Percentiles rank a stretch among this genome's conserved stretches.
These are phyloP conservation scores for Pyrus hybrid DNA, from an alignment of 331 rosid species.

Conservation along the genomic window DNA sequence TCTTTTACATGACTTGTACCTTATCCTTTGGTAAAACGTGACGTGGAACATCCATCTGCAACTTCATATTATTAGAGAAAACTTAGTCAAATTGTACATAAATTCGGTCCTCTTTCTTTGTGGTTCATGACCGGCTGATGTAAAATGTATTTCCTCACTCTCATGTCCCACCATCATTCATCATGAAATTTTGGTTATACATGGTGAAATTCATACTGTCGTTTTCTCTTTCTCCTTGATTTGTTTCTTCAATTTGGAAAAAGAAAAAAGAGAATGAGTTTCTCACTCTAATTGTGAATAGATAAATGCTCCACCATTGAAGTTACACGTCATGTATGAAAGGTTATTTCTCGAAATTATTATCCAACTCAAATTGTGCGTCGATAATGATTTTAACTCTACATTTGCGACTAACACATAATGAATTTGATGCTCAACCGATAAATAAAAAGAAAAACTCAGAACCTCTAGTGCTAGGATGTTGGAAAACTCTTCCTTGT, in stretches of 20 bases:
- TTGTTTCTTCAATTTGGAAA: not conserved
- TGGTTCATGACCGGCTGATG: not conserved
- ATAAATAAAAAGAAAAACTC: not conserved
- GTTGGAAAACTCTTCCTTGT: not conserved
- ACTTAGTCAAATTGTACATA: not conserved
- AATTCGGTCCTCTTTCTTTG: not conserved
- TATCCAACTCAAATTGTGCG: not conserved
- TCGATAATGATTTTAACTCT: not conserved
- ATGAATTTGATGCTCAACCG: not conserved
- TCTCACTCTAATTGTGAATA: not conserved
- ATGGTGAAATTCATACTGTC: not conserved
- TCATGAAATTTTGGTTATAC: not conserved
- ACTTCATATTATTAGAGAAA: not conserved
- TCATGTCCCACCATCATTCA: not conserved
- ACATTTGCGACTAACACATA: not conserved
- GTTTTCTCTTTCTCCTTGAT: not conserved
- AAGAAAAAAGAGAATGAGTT: not conserved
- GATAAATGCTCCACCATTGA: not conserved
- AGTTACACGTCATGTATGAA: not conserved
- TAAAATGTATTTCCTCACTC: not conserved
- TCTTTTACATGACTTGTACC: not conserved
- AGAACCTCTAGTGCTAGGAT: not conserved
- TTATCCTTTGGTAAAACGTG: not conserved
- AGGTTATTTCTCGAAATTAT: not conserved
- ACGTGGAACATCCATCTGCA: not conserved